Evolutionary conservation across 225 moss, liverwort and hornwort species (phyloP), one percentile per base, ranked within the genome.

Genomic region (Polytrichum formosum): DNA sequence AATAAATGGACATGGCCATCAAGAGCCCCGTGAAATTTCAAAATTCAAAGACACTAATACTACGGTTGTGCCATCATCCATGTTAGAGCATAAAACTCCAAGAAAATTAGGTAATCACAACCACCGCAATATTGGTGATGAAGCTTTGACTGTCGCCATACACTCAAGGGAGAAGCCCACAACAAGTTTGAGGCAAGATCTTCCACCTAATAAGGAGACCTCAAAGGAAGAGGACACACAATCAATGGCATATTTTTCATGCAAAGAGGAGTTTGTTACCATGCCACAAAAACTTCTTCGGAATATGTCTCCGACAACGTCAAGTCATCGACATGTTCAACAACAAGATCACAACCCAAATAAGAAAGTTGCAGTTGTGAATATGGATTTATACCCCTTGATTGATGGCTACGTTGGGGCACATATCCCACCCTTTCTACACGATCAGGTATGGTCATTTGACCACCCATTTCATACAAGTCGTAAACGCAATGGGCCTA

Each of bases 181-280:
- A 6, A 2, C 58, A 23, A 9, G 2, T 6, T 0, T 2, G 6
- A 23, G 23, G 21, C 59, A 59, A 59, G 3, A n/a, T 59, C 9
- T 23, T 7, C n/a, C 21, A n/a, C 7, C 59, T 6, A 9, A n/a
- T n/a, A 6, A 59, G 7, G 66, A 66, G 2, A 13, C 33, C 21
- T 31, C n/a, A 5, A 66, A 53, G n/a, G 66, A 66, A 6, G 66
- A 66, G 22, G 66, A 66, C 33, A 66, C 33, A 33, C 33, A 66
- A 19, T 30, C 30, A 16, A 2, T 66, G 5, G 22, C 66, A 16
- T 69, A 29, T 55, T 69, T 54, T 55, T 69, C 54, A 17, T 28
- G 68, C 68, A 69, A 55, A 26, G 68, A 28, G 26, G 37, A 37
- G 19, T 55, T 53, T 21, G 22, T 37, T 18, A 20, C 46, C 1